Evolutionary conservation across 345 rosid genomes (phyloP).

Genomic region (Eutrema heterophyllum): DNA sequence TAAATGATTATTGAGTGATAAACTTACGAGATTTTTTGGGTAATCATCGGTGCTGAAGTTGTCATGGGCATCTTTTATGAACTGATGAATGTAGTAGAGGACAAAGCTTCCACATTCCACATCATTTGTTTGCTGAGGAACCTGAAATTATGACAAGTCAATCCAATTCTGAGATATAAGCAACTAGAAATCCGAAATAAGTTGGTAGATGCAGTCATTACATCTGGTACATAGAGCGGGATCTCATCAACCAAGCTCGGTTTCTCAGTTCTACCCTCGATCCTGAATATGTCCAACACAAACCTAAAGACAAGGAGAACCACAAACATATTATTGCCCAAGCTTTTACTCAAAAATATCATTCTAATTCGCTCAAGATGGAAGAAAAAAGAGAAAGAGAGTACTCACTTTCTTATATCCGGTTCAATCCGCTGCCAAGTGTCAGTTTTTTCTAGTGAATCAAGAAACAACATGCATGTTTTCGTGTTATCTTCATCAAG

Average conservation of each 20-base stretch:
- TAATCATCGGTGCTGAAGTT: slow-evolving; percentile 33
- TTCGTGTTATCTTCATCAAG: slow-evolving; percentile 37
- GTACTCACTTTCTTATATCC: slow-evolving; percentile 52
- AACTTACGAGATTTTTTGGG: slow-evolving; percentile 60
- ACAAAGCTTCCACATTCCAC: slow-evolving; percentile 72
- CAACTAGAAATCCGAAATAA: background rate
- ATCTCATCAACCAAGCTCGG: slow-evolving; percentile 36
- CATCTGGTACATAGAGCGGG: slow-evolving; percentile 57
- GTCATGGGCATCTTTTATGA: slow-evolving; percentile 48
- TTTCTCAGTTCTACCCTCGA: slow-evolving; percentile 51
- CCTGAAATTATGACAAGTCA: slow-evolving; percentile 38
- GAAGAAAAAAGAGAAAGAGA: background rate
- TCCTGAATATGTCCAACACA: slow-evolving; percentile 46
- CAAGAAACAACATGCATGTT: slow-evolving; percentile 64
- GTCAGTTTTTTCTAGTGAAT: slow-evolving; percentile 50
- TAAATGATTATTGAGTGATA: background rate
- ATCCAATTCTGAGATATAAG: background rate
- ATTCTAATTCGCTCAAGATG: background rate
- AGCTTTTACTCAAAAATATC: background rate
- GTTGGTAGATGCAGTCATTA: slow-evolving; percentile 10
- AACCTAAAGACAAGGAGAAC: slow-evolving; percentile 39
- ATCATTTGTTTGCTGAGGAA: slow-evolving; percentile 65
- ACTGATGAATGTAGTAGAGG: slow-evolving; percentile 59
- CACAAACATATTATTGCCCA: background rate
- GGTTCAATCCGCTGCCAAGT: slow-evolving; percentile 47